These are phyloP conservation scores for Erigeron philadelphicus DNA, from an alignment of 140 eudicot species.

Conservation along the genomic window DNA sequence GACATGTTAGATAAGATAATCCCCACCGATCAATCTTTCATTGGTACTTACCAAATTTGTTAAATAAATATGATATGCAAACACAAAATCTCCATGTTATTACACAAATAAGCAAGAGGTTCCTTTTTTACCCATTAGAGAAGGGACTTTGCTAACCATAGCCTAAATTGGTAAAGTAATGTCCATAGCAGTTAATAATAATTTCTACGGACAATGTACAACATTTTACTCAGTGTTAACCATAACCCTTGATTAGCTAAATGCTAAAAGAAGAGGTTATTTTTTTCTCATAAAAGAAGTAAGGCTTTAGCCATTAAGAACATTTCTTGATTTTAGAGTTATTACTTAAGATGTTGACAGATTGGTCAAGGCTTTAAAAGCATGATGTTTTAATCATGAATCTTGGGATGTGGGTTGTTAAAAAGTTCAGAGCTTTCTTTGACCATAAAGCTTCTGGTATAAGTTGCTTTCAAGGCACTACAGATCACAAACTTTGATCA, in stretches of 20 bases:
- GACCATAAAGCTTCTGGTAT: constrained; percentile 42
- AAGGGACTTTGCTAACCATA: no score
- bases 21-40: not conserved
- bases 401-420: constrained; percentile 45
- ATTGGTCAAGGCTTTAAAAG: constrained; percentile 38
- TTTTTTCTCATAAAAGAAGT: no score
- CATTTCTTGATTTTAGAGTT: constrained; percentile 29
- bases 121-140: no score
- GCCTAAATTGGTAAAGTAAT: no score
- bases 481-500: constrained; percentile 25
- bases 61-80: not conserved
- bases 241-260: no score
- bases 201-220: no score
- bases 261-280: no score
- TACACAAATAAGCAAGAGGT: not conserved
- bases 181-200: no score
- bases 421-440: constrained; percentile 34
- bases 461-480: constrained; percentile 41
- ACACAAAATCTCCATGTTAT: not conserved
- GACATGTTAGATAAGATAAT: not conserved
- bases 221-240: no score
- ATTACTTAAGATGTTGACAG: constrained; percentile 38
- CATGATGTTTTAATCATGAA: constrained; percentile 40
- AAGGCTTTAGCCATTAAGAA: constrained; percentile 12
- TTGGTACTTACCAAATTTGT: not conserved